Evolutionary conservation across 495 filamentous ascomycete species (phyloP), one percentile per base, ranked within the genome.

Genomic region (Staphylotrichum longicolle): DNA sequence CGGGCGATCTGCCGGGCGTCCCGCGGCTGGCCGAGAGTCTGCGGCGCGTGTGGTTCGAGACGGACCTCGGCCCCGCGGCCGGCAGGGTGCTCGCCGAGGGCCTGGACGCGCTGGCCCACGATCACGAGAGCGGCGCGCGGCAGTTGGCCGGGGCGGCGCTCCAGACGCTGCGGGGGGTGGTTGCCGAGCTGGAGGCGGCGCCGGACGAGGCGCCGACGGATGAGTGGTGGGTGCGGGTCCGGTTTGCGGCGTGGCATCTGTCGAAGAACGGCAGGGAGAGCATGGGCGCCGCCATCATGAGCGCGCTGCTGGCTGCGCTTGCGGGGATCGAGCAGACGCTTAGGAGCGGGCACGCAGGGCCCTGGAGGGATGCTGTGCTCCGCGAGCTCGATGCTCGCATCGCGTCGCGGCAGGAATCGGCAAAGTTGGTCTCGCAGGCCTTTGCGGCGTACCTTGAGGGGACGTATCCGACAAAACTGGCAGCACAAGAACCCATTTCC

Each of bases 181-280:
- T 80, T 15, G 34, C 51, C 12, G 44, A 15, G 44, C 15, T 15
- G 44, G 44, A 14, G 44, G 44, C 44, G 44, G 14, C 12, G 14
- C 5, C 14, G 44, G 44, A 46, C 11, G 14, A 14, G 1, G 34
- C 45, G 2, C 59, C 67, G 5, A 44, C 65, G 14, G 63, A 74
- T n/a, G 57, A 60, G 11, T 85, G 83, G 80, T 88, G 86, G 85
- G 66, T 64, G 3, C 75, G 74, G 6, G 63, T 86, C 12, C 76
- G 84, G 30, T 78, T 82, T 74, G 79, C 75, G 33, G 84, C 80
- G 3, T 90, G 85, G 85, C 85, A 88, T 68, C 63, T 89, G 2
- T 82, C 78, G 67, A 83, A 85, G 58, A 83, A 86, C 57, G 82
- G 84, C 0, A 80, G 85, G 14, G 80, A 83, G 58, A 87, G 82